A percentile compares a stretch with the other conserved stretches of the same genome.
Conservation (phyloP, 192 early-diverging fungal species). For the Entomortierella beljakovae region DNA sequence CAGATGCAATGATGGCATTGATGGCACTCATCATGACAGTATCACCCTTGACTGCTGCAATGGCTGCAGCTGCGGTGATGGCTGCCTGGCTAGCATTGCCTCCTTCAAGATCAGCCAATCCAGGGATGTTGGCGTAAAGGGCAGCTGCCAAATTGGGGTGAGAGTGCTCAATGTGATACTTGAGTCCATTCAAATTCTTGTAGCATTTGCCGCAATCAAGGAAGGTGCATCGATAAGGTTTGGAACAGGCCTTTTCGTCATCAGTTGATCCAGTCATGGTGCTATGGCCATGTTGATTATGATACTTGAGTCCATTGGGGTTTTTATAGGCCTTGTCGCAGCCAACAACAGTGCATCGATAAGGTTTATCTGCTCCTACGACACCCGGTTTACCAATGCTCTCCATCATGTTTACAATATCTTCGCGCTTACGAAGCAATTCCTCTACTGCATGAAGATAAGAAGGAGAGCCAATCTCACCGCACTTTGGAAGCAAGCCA, state of each 20-base stretch:
- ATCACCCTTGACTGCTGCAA: conserved; percentile 62
- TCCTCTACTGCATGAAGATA: conserved; percentile 40
- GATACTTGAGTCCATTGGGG: conserved; percentile 97
- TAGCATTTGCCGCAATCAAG: conserved; percentile 91
- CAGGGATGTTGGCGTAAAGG: conserved; percentile 44
- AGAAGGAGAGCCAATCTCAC: conserved; percentile 35
- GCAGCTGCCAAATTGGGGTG: conserved; percentile 69
- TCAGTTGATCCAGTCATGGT: conserved; percentile 58
- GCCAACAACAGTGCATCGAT: conserved; percentile 83
- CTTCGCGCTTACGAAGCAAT: conserved; percentile 50
- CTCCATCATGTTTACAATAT: conserved; percentile 57
- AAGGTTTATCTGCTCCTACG: conserved; percentile 74
- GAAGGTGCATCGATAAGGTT: conserved; percentile 83
- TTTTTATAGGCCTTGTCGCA: conserved; percentile 98
- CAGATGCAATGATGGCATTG: conserved; percentile 50
- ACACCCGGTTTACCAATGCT: conserved; percentile 35
- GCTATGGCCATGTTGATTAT: conserved; percentile 94
- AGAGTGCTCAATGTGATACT: conserved; percentile 95
- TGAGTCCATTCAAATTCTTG: conserved; percentile 97
- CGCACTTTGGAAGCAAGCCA: conserved; percentile 40
- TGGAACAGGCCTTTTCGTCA: conserved; percentile 68
- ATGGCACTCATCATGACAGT: conserved; percentile 46
- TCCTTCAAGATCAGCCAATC: conserved; percentile 38
- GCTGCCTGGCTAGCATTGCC: conserved; percentile 66
- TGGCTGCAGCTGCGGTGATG: conserved; percentile 70